Evolutionary conservation across 768 basidiomycete genomes (phyloP).

Genomic region (Termitomyces heimii): DNA sequence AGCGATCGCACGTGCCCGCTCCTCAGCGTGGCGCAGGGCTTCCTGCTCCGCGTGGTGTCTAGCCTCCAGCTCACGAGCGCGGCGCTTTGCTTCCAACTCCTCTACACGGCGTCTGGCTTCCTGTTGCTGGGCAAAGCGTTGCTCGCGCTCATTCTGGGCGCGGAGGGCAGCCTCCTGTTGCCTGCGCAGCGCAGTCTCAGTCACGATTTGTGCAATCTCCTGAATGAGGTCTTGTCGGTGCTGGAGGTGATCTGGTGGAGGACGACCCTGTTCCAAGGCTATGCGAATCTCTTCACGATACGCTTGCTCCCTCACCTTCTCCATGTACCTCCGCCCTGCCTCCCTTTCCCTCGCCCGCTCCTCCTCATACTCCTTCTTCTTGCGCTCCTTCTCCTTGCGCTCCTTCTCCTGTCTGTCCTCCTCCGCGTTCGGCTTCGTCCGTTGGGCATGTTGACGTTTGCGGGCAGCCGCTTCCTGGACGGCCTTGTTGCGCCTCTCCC

Average conservation of each 20-base stretch:
- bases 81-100: neutral
- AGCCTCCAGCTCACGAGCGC: neutral
- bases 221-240: conserved; percentile 3
- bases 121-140: neutral
- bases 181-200: neutral
- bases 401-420: neutral
- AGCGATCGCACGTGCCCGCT: neutral
- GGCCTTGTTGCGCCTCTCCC: neutral
- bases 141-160: neutral
- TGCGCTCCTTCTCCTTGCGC: neutral
- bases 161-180: conserved; percentile 2
- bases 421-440: neutral
- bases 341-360: neutral
- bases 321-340: neutral
- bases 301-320: neutral
- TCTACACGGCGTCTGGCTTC: neutral
- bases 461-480: neutral
- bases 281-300: conserved; percentile 2
- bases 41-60: neutral
- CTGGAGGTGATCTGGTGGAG: neutral
- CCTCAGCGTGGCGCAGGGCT: neutral
- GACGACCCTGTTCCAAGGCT: conserved; percentile 2
- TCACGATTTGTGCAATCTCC: neutral
- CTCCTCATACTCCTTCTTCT: neutral
- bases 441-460: neutral